A percentile compares a stretch with the other conserved stretches of the same genome.
Conservation (phyloP, 208 protist species). For the Leishmania lainsoni region DNA sequence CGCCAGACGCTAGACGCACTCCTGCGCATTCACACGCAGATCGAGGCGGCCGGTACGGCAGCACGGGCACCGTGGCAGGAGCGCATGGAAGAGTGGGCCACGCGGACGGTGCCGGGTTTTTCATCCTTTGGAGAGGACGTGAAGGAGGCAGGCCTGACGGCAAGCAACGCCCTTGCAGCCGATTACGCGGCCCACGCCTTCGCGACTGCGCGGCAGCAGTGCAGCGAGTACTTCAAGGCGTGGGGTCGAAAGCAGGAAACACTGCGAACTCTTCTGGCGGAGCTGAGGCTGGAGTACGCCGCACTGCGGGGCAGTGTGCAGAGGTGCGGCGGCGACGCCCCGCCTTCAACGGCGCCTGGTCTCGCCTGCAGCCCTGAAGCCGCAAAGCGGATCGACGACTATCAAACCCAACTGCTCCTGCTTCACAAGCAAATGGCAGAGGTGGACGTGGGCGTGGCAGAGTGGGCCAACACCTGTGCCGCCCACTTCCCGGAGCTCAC, state of each 20-base stretch:
- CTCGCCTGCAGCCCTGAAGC: slow-evolving; percentile 13
- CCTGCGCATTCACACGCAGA: slow-evolving; percentile 51
- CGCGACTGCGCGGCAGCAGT: slow-evolving; percentile 38
- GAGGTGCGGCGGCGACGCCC: not conserved
- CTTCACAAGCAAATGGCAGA: slow-evolving; percentile 48
- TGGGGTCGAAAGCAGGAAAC: slow-evolving; percentile 54
- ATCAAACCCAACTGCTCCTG: slow-evolving; percentile 31
- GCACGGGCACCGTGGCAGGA: slow-evolving; percentile 44
- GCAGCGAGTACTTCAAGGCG: slow-evolving; percentile 53
- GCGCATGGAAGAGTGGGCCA: slow-evolving; percentile 36
- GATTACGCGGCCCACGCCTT: slow-evolving; percentile 50
- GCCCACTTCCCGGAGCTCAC: slow-evolving; percentile 60
- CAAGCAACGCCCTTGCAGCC: slow-evolving; percentile 64
- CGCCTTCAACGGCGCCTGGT: not conserved
- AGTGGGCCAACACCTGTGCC: slow-evolving; percentile 55
- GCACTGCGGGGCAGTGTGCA: not conserved
- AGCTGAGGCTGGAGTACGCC: slow-evolving; percentile 37
- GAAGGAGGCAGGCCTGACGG: slow-evolving; percentile 62
- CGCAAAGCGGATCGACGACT: slow-evolving; percentile 27
- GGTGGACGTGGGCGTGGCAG: slow-evolving; percentile 43
- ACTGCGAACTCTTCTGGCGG: slow-evolving; percentile 37
- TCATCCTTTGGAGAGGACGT: slow-evolving; percentile 47
- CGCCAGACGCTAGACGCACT: slow-evolving; percentile 62
- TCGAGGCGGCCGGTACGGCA: slow-evolving; percentile 36
- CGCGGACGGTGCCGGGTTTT: slow-evolving; percentile 19